phyloP scores from a whole-genome alignment of 2,329 filamentous ascomycete genomes.

The Stemphylium beticola region DNA sequence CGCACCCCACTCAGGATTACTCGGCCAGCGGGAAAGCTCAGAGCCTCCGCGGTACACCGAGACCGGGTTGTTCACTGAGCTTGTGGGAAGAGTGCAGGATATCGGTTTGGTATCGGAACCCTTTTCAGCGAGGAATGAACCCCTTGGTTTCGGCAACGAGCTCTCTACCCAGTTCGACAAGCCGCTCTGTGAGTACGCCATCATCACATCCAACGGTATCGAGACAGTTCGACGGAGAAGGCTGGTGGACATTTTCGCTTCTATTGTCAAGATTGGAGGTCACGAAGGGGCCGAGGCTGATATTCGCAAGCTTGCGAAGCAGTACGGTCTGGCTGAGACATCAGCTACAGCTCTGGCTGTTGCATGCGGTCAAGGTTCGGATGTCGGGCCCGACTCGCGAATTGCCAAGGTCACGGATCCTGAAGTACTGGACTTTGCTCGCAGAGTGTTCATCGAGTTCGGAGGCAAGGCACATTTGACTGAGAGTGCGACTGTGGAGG shows the following conservation, averaged over 20 bases:
- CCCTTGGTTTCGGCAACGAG: slow-evolving; percentile 89
- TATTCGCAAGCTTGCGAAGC: slow-evolving; percentile 80
- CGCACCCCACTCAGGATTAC: slow-evolving; percentile 85
- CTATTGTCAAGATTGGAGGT: slow-evolving; percentile 74
- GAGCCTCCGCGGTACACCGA: slow-evolving; percentile 72
- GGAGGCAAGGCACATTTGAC: slow-evolving; percentile 86
- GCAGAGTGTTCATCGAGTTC: slow-evolving; percentile 88
- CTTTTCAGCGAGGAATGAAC: slow-evolving; percentile 67
- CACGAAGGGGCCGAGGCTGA: slow-evolving; percentile 83
- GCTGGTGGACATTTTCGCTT: slow-evolving; percentile 90
- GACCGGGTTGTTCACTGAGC: slow-evolving; percentile 77
- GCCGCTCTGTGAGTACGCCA: slow-evolving; percentile 79
- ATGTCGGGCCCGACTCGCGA: slow-evolving; percentile 74
- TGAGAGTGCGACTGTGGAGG: slow-evolving; percentile 71
- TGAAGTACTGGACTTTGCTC: slow-evolving; percentile 81
- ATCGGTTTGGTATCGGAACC: slow-evolving; percentile 77
- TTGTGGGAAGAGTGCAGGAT: slow-evolving; percentile 77
- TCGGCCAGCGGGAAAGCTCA: slow-evolving; percentile 65
- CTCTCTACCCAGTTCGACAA: slow-evolving; percentile 94
- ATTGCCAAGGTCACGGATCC: slow-evolving; percentile 77
- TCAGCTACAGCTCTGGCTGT: slow-evolving; percentile 91
- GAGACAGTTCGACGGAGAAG: slow-evolving; percentile 83
- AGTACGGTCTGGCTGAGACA: slow-evolving; percentile 88
- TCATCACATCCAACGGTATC: slow-evolving; percentile 89
- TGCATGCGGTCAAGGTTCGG: slow-evolving; percentile 89